Percentiles rank a stretch among this genome's conserved stretches.
Conservation (phyloP, 257 asterid genomes). For the Orobanche coerulescens region DNA sequence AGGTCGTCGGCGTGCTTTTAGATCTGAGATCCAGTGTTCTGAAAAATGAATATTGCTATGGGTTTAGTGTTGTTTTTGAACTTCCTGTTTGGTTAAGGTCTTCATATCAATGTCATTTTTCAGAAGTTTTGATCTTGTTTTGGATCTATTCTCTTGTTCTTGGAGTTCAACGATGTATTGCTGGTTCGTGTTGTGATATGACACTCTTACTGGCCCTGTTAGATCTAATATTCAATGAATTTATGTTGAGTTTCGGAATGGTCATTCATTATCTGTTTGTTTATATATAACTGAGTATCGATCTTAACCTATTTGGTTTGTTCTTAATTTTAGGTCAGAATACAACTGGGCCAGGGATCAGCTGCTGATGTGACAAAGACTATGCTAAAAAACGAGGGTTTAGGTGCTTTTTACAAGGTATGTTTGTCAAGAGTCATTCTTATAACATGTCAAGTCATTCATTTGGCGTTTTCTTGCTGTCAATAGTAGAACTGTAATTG, state of each 20-base stretch:
- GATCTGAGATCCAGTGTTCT: conserved; percentile 31
- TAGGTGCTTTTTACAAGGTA: conserved; percentile 90
- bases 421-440: conserved; percentile 12
- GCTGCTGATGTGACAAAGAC: conserved; percentile 57
- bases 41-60: background rate
- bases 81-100: background rate
- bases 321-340: conserved; percentile 61
- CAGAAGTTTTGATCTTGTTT: background rate
- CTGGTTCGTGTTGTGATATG: conserved; percentile 6
- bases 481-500: conserved; percentile 4
- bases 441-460: background rate
- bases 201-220: background rate
- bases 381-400: conserved; percentile 82
- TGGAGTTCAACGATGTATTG: background rate
- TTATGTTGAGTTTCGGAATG: background rate
- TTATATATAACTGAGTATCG: conserved; percentile 9
- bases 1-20: conserved; percentile 9
- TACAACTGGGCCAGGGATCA: conserved; percentile 96
- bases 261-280: background rate
- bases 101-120: background rate
- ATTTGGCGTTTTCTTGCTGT: background rate
- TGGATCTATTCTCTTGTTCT: conserved; percentile 16
- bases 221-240: conserved; percentile 21
- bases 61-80: background rate
- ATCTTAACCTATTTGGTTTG: conserved; percentile 14